Evolutionary conservation across 2,329 filamentous ascomycete species (phyloP).

Genomic region (Botrytis sinoallii): DNA sequence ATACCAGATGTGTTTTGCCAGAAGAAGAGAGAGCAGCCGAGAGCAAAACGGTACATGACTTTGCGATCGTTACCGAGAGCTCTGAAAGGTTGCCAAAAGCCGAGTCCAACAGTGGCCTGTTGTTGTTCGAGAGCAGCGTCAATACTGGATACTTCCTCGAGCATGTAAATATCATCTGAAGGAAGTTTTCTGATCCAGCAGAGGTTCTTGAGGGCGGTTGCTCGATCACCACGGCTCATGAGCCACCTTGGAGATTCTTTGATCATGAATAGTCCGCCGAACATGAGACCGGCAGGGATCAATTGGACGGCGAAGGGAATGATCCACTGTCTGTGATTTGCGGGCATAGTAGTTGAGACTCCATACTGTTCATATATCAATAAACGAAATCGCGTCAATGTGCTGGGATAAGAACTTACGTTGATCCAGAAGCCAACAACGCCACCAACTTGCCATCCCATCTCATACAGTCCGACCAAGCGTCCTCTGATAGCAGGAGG

Average conservation of each 20-base stretch:
- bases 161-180: constrained; percentile 59
- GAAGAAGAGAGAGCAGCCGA: constrained; percentile 60
- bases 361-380: constrained; percentile 50
- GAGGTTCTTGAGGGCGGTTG: constrained; percentile 39
- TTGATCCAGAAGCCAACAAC: constrained; percentile 65
- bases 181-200: constrained; percentile 64
- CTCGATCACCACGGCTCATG: constrained; percentile 21
- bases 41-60: constrained; percentile 57
- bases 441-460: constrained; percentile 63
- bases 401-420: constrained; percentile 36
- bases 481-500: constrained; percentile 45
- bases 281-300: constrained; percentile 36
- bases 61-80: constrained; percentile 36
- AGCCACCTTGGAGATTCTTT: constrained; percentile 63
- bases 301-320: constrained; percentile 40
- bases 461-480: constrained; percentile 64
- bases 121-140: constrained; percentile 67
- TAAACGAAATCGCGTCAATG: neutral
- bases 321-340: constrained; percentile 36
- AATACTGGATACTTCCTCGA: constrained; percentile 70
- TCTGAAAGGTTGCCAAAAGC: constrained; percentile 71
- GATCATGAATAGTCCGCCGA: constrained; percentile 51
- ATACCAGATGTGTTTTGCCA: constrained; percentile 33
- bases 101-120: constrained; percentile 59
- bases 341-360: constrained; percentile 43